These are phyloP conservation scores for Lichina pygmaea DNA, from an alignment of 495 filamentous ascomycete genomes.

Conservation along the genomic window DNA sequence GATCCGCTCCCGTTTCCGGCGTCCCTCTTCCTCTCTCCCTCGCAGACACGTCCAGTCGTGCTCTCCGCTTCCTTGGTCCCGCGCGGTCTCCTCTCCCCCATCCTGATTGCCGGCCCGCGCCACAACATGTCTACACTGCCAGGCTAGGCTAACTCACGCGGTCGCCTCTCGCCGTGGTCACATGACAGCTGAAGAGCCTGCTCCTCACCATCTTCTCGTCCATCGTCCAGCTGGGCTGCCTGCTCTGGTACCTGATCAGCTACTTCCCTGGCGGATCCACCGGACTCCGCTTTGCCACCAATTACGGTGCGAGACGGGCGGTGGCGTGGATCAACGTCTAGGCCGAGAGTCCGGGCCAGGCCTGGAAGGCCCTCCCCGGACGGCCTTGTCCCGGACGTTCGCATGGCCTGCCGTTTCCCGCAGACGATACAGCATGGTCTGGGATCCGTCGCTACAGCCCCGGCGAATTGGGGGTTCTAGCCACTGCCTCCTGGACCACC, in stretches of 20 bases:
- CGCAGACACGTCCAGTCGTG: background rate
- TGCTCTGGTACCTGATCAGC: slow-evolving; percentile 86
- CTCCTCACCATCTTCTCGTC: slow-evolving; percentile 63
- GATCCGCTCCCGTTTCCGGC: background rate
- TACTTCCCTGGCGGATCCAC: slow-evolving; percentile 96
- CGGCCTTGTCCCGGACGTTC: no score
- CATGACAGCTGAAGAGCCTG: slow-evolving; percentile 40
- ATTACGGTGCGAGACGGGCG: slow-evolving; percentile 60
- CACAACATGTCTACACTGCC: background rate
- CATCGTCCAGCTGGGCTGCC: slow-evolving; percentile 52
- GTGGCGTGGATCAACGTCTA: slow-evolving; percentile 72
- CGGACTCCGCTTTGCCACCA: slow-evolving; percentile 62
- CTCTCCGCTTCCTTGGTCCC: no score
- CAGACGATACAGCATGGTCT: no score
- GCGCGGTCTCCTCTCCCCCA: no score
- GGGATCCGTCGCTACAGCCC: no score
- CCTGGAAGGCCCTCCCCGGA: no score
- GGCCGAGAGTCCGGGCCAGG: slow-evolving; percentile 1
- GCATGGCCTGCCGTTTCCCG: no score
- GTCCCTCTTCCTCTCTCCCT: background rate
- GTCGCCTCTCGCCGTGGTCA: background rate
- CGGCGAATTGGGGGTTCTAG: no score
- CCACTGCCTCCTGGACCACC: no score
- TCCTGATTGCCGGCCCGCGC: no score
- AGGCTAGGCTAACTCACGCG: background rate